Evolutionary conservation across 345 rosid genomes (phyloP).

Genomic region (Atalantia buxifolia): DNA sequence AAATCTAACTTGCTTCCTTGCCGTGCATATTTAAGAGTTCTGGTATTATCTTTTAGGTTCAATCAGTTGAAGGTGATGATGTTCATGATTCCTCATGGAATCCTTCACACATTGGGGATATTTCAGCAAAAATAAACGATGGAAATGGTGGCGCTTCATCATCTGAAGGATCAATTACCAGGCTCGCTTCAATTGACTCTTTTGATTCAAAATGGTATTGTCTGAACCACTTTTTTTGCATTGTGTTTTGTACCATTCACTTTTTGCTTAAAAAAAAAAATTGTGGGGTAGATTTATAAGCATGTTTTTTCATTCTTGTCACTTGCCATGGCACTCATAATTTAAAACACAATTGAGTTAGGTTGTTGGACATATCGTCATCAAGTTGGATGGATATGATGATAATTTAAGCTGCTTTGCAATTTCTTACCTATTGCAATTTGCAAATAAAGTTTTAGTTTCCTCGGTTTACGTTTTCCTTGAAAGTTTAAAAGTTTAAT

Average conservation of each 20-base stretch:
- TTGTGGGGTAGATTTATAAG: neutral
- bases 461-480: neutral
- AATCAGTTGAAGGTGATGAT: conserved; percentile 59
- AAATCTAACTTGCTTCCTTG: conserved; percentile 7
- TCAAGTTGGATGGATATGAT: neutral
- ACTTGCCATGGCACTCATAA: neutral
- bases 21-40: neutral
- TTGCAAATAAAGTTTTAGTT: neutral
- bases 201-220: conserved; percentile 95
- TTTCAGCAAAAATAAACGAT: conserved; percentile 45
- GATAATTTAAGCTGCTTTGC: neutral
- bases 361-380: neutral
- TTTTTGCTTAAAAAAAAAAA: neutral
- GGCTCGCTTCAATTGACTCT: conserved; percentile 98
- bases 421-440: neutral
- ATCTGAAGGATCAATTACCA: conserved; percentile 67
- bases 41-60: conserved; percentile 34
- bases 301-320: neutral
- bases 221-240: conserved; percentile 20
- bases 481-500: neutral
- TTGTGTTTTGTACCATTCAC: neutral
- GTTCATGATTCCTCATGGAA: conserved; percentile 67
- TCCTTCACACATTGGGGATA: conserved; percentile 67
- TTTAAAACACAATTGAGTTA: neutral
- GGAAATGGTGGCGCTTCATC: conserved; percentile 47